Percentiles rank a stretch among this genome's conserved stretches.
Evolutionary conservation across 2,329 filamentous ascomycete genomes (phyloP).

Genomic region (Scedosporium boydii): DNA sequence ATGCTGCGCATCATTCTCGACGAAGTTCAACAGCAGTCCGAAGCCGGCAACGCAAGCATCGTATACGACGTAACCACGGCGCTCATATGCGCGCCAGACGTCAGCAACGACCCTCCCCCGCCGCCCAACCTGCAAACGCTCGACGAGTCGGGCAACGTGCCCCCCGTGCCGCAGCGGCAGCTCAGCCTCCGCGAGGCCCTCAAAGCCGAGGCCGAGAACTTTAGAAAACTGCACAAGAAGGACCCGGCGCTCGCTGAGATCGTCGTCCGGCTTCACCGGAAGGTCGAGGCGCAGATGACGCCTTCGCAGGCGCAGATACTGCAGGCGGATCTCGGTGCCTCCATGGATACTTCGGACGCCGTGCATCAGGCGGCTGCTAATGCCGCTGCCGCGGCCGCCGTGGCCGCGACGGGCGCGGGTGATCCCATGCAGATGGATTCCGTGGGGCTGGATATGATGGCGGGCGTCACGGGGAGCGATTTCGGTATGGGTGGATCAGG

Average conservation of each 20-base stretch:
- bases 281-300: slow-evolving; percentile 56
- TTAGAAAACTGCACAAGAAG: slow-evolving; percentile 43
- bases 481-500: neutral
- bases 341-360: neutral
- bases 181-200: slow-evolving; percentile 53
- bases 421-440: slow-evolving; percentile 7
- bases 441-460: slow-evolving; percentile 5
- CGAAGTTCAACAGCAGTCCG: slow-evolving; percentile 54
- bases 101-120: slow-evolving; percentile 31
- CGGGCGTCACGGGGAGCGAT: neutral
- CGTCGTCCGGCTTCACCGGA: slow-evolving; percentile 51
- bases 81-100: slow-evolving; percentile 59
- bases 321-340: slow-evolving; percentile 1
- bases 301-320: slow-evolving; percentile 19
- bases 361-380: neutral
- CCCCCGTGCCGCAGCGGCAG: slow-evolving; percentile 30
- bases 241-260: slow-evolving; percentile 51
- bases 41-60: slow-evolving; percentile 47
- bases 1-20: slow-evolving; percentile 56
- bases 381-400: neutral
- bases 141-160: slow-evolving; percentile 25
- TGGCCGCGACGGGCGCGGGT: neutral
- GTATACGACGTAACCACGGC: slow-evolving; percentile 62
- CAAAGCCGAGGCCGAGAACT: slow-evolving; percentile 47
- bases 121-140: slow-evolving; percentile 18